These are phyloP conservation scores for Spathaspora passalidarum DNA, from an alignment of 805 yeast species.

Conservation along the genomic window DNA sequence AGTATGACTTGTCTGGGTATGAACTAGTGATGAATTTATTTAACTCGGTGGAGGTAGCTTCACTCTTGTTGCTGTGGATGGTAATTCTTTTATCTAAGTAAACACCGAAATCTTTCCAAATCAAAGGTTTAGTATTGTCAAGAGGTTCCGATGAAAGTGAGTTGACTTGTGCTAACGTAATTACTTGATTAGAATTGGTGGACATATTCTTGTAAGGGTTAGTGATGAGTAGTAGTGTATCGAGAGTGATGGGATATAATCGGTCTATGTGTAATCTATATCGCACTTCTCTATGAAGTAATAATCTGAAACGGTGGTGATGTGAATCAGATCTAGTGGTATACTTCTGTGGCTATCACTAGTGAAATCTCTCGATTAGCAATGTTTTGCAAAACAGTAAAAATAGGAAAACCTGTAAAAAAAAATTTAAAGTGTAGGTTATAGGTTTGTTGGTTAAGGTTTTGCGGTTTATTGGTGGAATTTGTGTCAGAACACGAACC, in stretches of 20 bases:
- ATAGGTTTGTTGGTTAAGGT: slow-evolving; percentile 1
- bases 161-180: slow-evolving; percentile 24
- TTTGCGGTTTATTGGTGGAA: background rate
- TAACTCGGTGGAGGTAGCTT: slow-evolving; percentile 7
- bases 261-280: no score
- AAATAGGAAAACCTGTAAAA: background rate
- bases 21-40: slow-evolving; percentile 19
- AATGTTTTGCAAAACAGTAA: background rate
- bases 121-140: slow-evolving; percentile 23
- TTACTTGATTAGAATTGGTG: slow-evolving; percentile 12
- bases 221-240: background rate
- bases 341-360: background rate
- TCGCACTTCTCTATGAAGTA: background rate
- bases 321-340: no score
- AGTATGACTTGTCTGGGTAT: slow-evolving; percentile 23
- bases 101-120: slow-evolving; percentile 45
- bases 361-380: background rate
- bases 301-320: no score
- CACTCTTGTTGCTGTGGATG: slow-evolving; percentile 5
- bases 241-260: background rate
- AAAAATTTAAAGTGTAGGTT: background rate
- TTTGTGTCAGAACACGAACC: background rate
- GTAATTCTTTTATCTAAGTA: slow-evolving; percentile 39
- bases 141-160: slow-evolving; percentile 17
- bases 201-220: slow-evolving; percentile 7